phyloP scores from a whole-genome alignment of 2,329 filamentous ascomycete species.

The Colletotrichum spaethianum region DNA sequence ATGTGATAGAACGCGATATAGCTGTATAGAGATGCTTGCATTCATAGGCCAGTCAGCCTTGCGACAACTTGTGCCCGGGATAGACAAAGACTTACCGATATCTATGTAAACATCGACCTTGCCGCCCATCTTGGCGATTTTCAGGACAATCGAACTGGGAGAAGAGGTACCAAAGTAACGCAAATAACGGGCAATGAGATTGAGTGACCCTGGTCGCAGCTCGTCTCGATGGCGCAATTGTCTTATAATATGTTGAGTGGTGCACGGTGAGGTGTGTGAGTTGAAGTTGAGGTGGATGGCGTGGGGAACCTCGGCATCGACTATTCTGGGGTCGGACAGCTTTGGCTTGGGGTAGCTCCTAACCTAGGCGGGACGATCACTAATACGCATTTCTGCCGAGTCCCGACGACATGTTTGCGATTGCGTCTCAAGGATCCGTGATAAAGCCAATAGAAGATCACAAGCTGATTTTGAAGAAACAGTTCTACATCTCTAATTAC shows the following conservation, averaged over 20 bases:
- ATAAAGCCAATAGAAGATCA: neutral
- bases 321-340: slow-evolving; percentile 29
- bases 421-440: neutral
- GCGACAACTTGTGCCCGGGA: neutral
- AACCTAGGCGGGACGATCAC: slow-evolving; percentile 11
- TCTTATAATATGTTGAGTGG: neutral
- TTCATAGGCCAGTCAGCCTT: neutral
- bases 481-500: neutral
- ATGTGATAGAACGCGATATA: slow-evolving; percentile 72
- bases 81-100: slow-evolving; percentile 64
- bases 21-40: slow-evolving; percentile 74
- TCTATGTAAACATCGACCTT: slow-evolving; percentile 78
- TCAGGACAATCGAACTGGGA: neutral
- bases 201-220: neutral
- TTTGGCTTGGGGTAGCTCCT: slow-evolving; percentile 3
- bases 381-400: slow-evolving; percentile 29
- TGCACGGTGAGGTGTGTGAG: neutral
- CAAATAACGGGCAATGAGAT: neutral
- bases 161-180: neutral
- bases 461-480: too few species aligned
- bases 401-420: slow-evolving; percentile 13
- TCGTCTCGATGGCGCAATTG: slow-evolving; percentile 16
- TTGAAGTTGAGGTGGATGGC: slow-evolving; percentile 6
- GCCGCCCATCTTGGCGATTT: slow-evolving; percentile 64
- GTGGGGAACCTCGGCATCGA: slow-evolving; percentile 39